Base-by-base conservation (phyloP, 1,284 basidiomycete species). In the Heliocybe sulcata region DNA sequence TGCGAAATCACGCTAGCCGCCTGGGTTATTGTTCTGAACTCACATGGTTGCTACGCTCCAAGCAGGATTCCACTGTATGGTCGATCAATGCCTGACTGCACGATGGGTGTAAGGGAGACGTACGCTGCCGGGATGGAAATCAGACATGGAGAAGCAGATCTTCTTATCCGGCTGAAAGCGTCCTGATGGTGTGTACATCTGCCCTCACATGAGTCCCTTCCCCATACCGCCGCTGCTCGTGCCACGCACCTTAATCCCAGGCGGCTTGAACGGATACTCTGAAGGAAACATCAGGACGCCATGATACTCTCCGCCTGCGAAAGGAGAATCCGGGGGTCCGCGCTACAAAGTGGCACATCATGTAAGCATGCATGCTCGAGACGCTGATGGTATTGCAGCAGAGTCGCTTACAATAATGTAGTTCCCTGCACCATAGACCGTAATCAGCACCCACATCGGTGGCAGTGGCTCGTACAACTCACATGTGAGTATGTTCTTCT, bases 101-200 rank as follows among this genome's bases (percentile, higher is more conserved):
- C 35, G 35, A 26, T 9, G 22, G 35, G 23, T 9, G 22, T 25
- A 45, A 48, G 55, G 31, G 20, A 11, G 8, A 81, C 90, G 71
- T 64, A 94, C 93, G 54, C 87, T 83, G 60, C 90, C 90, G 1
- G 92, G 92, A 64, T 94, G 92, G 68, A 92, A 98, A 67, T 94
- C 92, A 2, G 92, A 94, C 92, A 95, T 95, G 35, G 92, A 94
- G 73, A 94, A 94, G 67, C 92, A 96, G 60, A 98, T 98, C 79
- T 94, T 95, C 73, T 87, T 87, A 73, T 95, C 92, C 26, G 91
- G 88, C 63, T 92, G 85, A 70, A 98, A 98, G 53, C 94, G 84
- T 11, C 94, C 94, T 14, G 91, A 94, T 0, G 94, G 94, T 20
- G 94, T 98, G 67, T 91, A 83, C 89, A 97, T 92, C 90, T 91